Percentiles rank a stretch among this genome's conserved stretches.
phyloP scores from a whole-genome alignment of 2,329 filamentous ascomycete species.

The Alternaria sp. region DNA sequence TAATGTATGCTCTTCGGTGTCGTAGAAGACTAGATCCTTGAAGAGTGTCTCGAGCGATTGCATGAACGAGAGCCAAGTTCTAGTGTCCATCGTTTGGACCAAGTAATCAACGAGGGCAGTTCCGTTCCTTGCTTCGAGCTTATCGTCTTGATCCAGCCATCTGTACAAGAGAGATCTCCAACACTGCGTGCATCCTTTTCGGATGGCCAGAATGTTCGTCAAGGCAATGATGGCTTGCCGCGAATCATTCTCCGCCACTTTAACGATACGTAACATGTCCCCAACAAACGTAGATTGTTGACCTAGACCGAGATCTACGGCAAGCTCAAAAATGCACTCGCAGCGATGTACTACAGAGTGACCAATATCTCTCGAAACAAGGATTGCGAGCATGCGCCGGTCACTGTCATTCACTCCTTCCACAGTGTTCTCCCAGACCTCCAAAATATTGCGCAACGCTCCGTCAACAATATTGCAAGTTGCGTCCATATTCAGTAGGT shows the following conservation, averaged over 20 bases:
- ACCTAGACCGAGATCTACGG: conserved; percentile 4
- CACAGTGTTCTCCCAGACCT: conserved; percentile 29
- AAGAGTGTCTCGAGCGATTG: conserved; percentile 31
- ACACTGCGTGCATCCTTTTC: conserved; percentile 19
- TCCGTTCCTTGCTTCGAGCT: background rate
- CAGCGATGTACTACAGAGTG: conserved; percentile 20
- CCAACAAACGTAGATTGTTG: conserved; percentile 22
- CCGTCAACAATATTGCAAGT: conserved; percentile 17
- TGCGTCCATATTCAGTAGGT: conserved; percentile 20
- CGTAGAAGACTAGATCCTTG: conserved; percentile 13
- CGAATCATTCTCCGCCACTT: conserved; percentile 2
- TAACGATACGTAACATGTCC: conserved; percentile 21
- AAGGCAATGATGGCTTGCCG: conserved; percentile 28
- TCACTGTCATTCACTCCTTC: conserved; percentile 8
- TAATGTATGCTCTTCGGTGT: conserved; percentile 15
- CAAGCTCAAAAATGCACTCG: conserved; percentile 32
- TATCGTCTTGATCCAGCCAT: conserved; percentile 21
- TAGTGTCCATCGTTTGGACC: conserved; percentile 26
- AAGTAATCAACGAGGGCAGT: conserved; percentile 24
- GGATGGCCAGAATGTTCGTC: conserved; percentile 23
- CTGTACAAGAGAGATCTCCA: conserved; percentile 35
- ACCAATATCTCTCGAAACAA: conserved; percentile 17
- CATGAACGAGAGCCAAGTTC: conserved; percentile 37
- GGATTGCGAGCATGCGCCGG: conserved; percentile 29
- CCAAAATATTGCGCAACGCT: conserved; percentile 27